Base-by-base conservation (phyloP, 306 rosid species). In the Carpinus fangiana region DNA sequence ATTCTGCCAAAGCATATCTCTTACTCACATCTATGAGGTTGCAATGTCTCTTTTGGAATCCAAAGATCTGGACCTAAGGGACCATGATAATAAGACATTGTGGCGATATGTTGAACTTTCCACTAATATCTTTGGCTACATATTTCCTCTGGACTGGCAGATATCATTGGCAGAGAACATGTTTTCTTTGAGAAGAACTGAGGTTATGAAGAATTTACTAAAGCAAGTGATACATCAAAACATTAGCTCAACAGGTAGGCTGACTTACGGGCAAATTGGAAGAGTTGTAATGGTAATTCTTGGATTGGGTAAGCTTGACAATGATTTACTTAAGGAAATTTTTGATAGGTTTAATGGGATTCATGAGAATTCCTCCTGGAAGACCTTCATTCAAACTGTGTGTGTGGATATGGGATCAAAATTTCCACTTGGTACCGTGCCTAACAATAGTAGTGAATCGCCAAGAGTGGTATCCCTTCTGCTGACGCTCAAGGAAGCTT, bases 211-310 rank as follows among this genome's bases (percentile, higher is more conserved):
- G 69, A 81, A 75, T 23, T 71, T 86, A 54, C 45, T 81, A 72
- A 17, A 50, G n/a, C 83, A 81, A 21, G 41, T 68, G 7, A 76
- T 93, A 16, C 34, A 8, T 70, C 87, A 86, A 31, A 81, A 43
- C 46, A 38, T 65, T 48, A 72, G 75, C 62, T 65, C 14, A 34
- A 45, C 62, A 26, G 69, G 20, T 34, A 68, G 55, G 52, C 70
- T 81, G 41, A 86, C 89, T 62, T 64, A 73, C 47, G 90, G 89
- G 54, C 70, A 73, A 84, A 79, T 93, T 70, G 96, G 97, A 82
- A 76, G 78, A 70, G 79, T 84, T 18, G 84, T 74, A 3, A 83
- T 79, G 80, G 60, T 76, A 77, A 70, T 89, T 82, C 87, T 93
- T 20, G 92, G 93, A 71, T 79, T 79, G 2, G 66, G 87, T 43